Evolutionary conservation across 139 green algal genomes (phyloP).

Genomic region (Tetraselmis chui): DNA sequence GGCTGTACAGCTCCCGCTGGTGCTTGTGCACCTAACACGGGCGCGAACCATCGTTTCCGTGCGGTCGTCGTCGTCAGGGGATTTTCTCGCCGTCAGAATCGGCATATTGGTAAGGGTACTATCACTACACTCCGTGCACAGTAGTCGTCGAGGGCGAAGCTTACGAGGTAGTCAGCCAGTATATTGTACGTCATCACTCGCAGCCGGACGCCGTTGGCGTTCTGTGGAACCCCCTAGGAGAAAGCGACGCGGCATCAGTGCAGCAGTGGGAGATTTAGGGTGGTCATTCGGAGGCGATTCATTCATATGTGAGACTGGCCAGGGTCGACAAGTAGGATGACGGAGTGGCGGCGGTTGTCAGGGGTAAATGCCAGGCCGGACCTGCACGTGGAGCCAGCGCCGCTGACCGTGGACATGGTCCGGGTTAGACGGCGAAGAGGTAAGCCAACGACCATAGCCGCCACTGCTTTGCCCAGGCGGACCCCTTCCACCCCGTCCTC

Average conservation of each 20-base stretch:
- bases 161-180: slow-evolving; percentile 55
- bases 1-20: slow-evolving; percentile 48
- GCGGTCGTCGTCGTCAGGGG: neutral
- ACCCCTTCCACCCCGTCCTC: too few species aligned
- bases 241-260: too few species aligned
- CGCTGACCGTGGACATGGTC: neutral
- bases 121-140: neutral
- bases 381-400: neutral
- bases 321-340: too few species aligned
- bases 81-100: neutral
- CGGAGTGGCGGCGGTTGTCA: too few species aligned
- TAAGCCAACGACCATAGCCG: too few species aligned
- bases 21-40: slow-evolving; percentile 47
- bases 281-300: too few species aligned
- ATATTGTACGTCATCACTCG: slow-evolving; percentile 79
- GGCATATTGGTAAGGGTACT: neutral
- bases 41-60: neutral
- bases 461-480: too few species aligned
- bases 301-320: too few species aligned
- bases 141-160: too few species aligned
- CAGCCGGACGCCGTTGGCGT: slow-evolving; percentile 22
- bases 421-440: neutral
- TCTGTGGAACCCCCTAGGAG: too few species aligned
- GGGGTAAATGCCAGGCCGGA: too few species aligned
- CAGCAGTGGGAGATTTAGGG: too few species aligned